Evolutionary conservation across 1,139 yeast genomes (phyloP).

Genomic region (Magnusiomyces fungicola): DNA sequence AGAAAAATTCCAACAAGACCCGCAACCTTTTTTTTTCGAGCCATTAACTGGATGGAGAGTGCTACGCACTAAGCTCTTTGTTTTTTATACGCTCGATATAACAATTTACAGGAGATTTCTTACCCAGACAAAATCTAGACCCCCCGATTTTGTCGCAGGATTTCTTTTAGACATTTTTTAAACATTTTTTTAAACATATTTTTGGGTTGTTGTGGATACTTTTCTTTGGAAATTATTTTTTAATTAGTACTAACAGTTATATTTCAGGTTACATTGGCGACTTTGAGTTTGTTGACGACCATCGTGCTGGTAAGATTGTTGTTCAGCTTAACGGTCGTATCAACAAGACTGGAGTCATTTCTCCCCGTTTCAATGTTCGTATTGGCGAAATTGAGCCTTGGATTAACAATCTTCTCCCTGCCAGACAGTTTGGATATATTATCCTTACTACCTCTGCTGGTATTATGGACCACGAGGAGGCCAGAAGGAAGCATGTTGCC

Average conservation of each 20-base stretch:
- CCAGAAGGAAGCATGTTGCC: conserved; percentile 99
- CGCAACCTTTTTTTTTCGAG: background rate
- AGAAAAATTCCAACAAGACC: no score
- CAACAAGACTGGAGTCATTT: conserved; percentile 97
- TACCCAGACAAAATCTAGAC: no score
- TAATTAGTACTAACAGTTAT: no score
- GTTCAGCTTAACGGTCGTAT: conserved; percentile 96
- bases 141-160: no score
- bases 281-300: conserved; percentile 97
- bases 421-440: conserved; percentile 97
- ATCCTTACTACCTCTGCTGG: conserved; percentile 98
- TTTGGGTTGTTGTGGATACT: no score
- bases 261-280: conserved; percentile 87
- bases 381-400: conserved; percentile 92
- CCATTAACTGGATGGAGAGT: background rate
- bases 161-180: conserved; percentile 7
- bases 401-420: conserved; percentile 96
- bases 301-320: conserved; percentile 97
- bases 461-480: conserved; percentile 99
- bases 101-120: no score
- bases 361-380: conserved; percentile 96
- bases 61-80: background rate
- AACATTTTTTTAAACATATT: conserved; percentile 7
- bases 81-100: background rate
- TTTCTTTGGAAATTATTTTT: conserved; percentile 20